Percentiles rank a stretch among this genome's conserved stretches.
Evolutionary conservation across 2,329 filamentous ascomycete genomes (phyloP).

Genomic region (Exophiala sideris): DNA sequence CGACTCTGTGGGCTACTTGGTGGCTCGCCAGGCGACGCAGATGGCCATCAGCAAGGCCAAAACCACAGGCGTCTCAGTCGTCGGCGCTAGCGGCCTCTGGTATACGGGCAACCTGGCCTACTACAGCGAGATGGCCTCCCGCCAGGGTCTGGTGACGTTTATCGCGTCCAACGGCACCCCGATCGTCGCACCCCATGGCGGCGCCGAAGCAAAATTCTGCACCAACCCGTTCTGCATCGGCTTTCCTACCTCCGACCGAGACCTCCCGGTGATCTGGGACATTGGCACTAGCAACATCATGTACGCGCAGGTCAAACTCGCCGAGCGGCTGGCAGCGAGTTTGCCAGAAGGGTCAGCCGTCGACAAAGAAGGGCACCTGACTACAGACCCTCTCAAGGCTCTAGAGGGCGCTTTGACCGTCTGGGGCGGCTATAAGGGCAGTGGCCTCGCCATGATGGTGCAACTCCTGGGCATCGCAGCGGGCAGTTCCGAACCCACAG

Average conservation of each 20-base stretch:
- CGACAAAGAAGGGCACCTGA: conserved; percentile 4
- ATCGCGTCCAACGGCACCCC: conserved; percentile 14
- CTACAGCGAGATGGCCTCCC: conserved; percentile 11
- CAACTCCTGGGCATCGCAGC: conserved; percentile 10
- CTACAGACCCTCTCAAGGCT: conserved; percentile 9
- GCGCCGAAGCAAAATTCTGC: conserved; percentile 12
- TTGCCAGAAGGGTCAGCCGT: conserved; percentile 10
- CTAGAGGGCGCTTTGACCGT: conserved; percentile 9
- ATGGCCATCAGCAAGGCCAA: conserved; percentile 11
- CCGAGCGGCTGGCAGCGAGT: conserved; percentile 3
- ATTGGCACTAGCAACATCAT: conserved; percentile 17
- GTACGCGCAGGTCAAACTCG: conserved; percentile 11
- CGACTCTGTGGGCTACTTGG: conserved; percentile 9
- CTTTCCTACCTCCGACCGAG: conserved; percentile 7
- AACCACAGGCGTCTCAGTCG: conserved; percentile 34
- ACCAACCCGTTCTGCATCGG: conserved; percentile 18
- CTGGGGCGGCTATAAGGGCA: conserved; percentile 10
- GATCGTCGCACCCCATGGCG: conserved; percentile 14
- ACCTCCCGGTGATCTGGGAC: conserved; percentile 14
- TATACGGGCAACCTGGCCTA: conserved; percentile 15
- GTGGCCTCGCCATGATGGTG: conserved; percentile 13
- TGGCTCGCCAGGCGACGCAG: conserved; percentile 6
- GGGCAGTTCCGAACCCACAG: conserved; percentile 1
- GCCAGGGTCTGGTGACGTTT: conserved; percentile 7
- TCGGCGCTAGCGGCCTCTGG: conserved; percentile 44